A percentile compares a stretch with the other conserved stretches of the same genome.
These are phyloP conservation scores for Lecanosticta acicola DNA, from an alignment of 2,329 filamentous ascomycete species.

Conservation along the genomic window DNA sequence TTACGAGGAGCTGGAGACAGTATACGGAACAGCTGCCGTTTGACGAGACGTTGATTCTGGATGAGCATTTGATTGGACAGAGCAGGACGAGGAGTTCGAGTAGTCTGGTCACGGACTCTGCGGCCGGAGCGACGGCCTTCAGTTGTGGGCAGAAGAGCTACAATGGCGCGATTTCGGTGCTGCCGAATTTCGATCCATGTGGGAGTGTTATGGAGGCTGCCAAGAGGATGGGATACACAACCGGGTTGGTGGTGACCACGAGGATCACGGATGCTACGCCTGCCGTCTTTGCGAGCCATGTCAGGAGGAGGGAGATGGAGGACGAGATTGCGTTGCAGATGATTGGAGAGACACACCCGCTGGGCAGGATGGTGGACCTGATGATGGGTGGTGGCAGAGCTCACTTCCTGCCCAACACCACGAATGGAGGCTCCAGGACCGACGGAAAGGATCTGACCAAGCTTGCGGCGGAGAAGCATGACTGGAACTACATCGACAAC, in stretches of 20 bases:
- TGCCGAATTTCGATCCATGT: constrained; percentile 79
- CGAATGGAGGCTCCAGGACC: constrained; percentile 70
- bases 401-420: constrained; percentile 82
- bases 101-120: constrained; percentile 87
- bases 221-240: constrained; percentile 84
- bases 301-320: constrained; percentile 70
- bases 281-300: constrained; percentile 89
- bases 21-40: constrained; percentile 65
- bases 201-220: constrained; percentile 91
- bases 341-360: constrained; percentile 70
- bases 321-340: constrained; percentile 91
- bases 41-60: constrained; percentile 70
- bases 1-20: constrained; percentile 85
- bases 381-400: constrained; percentile 91
- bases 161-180: constrained; percentile 88
- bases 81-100: constrained; percentile 79
- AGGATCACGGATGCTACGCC: constrained; percentile 93
- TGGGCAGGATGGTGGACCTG: constrained; percentile 83
- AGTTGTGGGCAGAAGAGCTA: constrained; percentile 91
- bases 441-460: constrained; percentile 72
- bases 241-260: constrained; percentile 90
- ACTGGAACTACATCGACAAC: constrained; percentile 71
- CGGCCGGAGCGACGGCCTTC: constrained; percentile 95
- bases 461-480: constrained; percentile 64
- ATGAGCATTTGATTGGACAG: constrained; percentile 84